These are phyloP conservation scores for Dianthus caryophyllus DNA, from an alignment of 148 eudicot genomes.

Conservation along the genomic window DNA sequence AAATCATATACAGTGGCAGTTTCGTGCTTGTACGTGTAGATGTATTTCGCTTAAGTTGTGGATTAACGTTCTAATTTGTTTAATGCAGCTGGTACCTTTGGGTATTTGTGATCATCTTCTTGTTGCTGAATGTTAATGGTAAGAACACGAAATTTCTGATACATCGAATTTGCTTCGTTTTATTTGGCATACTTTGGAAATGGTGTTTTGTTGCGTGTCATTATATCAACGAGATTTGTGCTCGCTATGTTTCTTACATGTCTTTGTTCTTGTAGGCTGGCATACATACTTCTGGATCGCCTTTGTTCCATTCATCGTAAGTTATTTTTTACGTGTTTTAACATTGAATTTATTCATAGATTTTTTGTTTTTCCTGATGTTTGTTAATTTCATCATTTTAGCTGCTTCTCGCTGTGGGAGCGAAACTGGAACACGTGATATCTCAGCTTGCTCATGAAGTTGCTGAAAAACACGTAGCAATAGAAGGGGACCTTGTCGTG, in stretches of 20 bases:
- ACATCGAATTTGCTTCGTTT: no score
- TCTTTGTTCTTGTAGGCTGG: slow-evolving; percentile 61
- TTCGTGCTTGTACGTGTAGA: neutral
- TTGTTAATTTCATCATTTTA: slow-evolving; percentile 7
- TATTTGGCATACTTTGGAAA: no score
- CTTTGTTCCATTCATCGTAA: slow-evolving; percentile 63
- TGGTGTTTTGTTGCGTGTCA: no score
- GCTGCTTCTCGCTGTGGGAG: slow-evolving; percentile 73
- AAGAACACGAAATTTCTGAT: no score
- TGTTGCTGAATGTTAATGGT: slow-evolving; percentile 85
- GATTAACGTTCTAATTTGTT: slow-evolving; percentile 12
- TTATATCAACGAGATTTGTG: no score
- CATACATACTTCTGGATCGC: slow-evolving; percentile 97
- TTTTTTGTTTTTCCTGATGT: neutral
- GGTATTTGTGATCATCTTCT: slow-evolving; percentile 79
- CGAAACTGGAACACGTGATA: slow-evolving; percentile 76
- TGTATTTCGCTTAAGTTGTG: neutral
- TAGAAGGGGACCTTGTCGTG: slow-evolving; percentile 61
- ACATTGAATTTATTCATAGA: neutral
- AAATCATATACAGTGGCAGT: neutral
- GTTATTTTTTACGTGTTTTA: slow-evolving; percentile 10
- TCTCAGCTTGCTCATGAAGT: slow-evolving; percentile 59
- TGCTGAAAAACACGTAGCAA: slow-evolving; percentile 66
- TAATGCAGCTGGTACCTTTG: slow-evolving; percentile 96
- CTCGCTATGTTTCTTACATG: neutral